Base-by-base conservation (phyloP, 2,329 filamentous ascomycete genomes). In the Trichoderma polysporum region DNA sequence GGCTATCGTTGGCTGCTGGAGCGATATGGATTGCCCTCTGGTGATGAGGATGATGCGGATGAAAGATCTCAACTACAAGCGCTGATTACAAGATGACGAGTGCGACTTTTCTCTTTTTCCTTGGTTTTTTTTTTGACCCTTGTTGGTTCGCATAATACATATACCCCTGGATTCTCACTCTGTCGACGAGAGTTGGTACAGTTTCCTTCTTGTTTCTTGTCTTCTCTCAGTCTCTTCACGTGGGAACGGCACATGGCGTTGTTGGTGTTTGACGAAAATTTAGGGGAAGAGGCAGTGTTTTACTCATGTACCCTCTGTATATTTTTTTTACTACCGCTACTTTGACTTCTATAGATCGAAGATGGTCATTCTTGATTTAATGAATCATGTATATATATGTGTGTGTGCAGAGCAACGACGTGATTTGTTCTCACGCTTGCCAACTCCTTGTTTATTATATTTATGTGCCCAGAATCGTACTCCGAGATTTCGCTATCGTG, bases 21-120 rank as follows among this genome's bases (percentile, higher is more conserved):
- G 78, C 78, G 7, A 39, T 82, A 2, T 82, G 76, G 76, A 69
- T 80, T 13, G 41, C 82, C 56, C 68, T 82, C 49, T 82, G 74
- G 75, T 45, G 19, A 6, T 29, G 6, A 7, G 12, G 17, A 19
- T 31, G 13, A 41, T n/a, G n/a, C n/a, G n/a, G n/a, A n/a, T n/a
- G n/a, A n/a, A n/a, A n/a, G n/a, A n/a, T n/a, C n/a, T n/a, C n/a
- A 41, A n/a, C 39, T 19, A 19, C 8, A 22, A n/a, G 39, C 39
- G 39, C 17, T 39, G 35, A 39, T 39, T 39, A n/a, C 41, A 31
- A 52, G 27, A 31, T 52, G 27, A 10, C 8, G 17, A 5, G 29
- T 15, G 3, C 10, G 4, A 3, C 3, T 19, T 25, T 25, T 59
- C 17, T 3, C 25, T 9, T 19, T 8, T 6, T n/a, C 4, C 17